A percentile compares a stretch with the other conserved stretches of the same genome.
Conservation (phyloP, 2,329 filamentous ascomycete genomes). For the Colletotrichum melonis region DNA sequence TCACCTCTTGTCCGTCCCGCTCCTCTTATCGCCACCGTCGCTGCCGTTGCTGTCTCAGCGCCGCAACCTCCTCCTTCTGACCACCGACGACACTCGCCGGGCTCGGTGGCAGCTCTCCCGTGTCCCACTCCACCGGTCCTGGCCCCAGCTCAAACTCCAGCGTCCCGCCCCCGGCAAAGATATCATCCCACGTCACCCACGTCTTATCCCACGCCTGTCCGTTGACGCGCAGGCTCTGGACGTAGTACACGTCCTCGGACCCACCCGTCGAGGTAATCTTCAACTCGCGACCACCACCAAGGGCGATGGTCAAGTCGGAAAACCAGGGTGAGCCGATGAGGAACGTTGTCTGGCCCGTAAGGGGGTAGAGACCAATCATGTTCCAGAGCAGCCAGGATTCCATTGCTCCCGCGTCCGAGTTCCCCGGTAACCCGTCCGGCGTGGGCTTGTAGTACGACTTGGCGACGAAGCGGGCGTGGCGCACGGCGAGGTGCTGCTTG, state of each 20-base stretch:
- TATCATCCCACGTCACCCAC: conserved; percentile 74
- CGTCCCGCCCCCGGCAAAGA: conserved; percentile 72
- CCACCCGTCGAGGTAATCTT: conserved; percentile 65
- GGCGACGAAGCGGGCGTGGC: conserved; percentile 68
- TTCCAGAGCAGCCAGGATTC: conserved; percentile 77
- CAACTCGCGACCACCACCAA: conserved; percentile 66
- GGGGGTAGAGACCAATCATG: conserved; percentile 75
- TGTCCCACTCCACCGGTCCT: conserved; percentile 65
- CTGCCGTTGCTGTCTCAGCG: not conserved
- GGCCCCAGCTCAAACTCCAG: conserved; percentile 73
- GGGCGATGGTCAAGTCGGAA: conserved; percentile 65
- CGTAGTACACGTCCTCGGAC: conserved; percentile 63
- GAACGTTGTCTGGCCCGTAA: conserved; percentile 77
- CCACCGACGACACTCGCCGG: conserved; percentile 53
- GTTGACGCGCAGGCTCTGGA: conserved; percentile 75
- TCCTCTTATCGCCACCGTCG: not conserved
- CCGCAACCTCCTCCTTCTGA: conserved; percentile 3
- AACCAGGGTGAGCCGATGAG: conserved; percentile 75
- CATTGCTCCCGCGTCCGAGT: conserved; percentile 79
- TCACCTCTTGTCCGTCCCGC: not conserved
- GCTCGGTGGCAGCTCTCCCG: conserved; percentile 70
- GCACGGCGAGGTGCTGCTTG: conserved; percentile 70
- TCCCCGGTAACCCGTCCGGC: conserved; percentile 71
- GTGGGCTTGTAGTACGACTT: conserved; percentile 69
- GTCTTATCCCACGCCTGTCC: conserved; percentile 70